A percentile compares a stretch with the other conserved stretches of the same genome.
Evolutionary conservation across 192 early-diverging fungal genomes (phyloP).

Genomic region (Chytriomyces hyalinus): DNA sequence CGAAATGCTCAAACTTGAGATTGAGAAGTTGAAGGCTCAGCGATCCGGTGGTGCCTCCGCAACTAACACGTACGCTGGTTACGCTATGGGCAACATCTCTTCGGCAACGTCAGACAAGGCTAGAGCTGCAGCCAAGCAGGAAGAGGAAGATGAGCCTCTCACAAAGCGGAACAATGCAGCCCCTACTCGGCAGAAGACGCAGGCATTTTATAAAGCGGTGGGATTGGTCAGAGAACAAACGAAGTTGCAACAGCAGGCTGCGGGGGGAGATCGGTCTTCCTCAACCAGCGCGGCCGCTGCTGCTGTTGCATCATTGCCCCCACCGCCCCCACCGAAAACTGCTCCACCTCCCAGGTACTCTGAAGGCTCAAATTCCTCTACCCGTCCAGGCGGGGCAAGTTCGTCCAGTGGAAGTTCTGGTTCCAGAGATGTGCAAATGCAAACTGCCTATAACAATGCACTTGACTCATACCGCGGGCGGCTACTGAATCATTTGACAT

Average conservation of each 20-base stretch:
- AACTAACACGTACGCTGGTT: background rate
- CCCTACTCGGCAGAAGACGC: background rate
- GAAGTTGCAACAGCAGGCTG: background rate
- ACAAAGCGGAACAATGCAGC: background rate
- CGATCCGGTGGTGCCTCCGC: constrained; percentile 1
- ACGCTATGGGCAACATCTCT: constrained; percentile 16
- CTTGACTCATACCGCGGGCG: constrained; percentile 29
- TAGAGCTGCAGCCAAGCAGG: background rate
- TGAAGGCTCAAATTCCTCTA: background rate
- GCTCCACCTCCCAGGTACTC: background rate
- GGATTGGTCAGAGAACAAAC: constrained; percentile 30
- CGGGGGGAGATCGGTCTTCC: background rate
- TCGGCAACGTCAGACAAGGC: background rate
- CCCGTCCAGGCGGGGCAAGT: background rate
- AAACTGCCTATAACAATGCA: constrained; percentile 21
- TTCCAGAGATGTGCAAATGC: constrained; percentile 5
- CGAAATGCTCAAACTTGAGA: constrained; percentile 29
- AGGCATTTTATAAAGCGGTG: constrained; percentile 27
- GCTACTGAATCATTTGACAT: constrained; percentile 19
- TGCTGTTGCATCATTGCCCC: background rate
- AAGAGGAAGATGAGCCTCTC: constrained; percentile 26
- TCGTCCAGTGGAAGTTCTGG: background rate
- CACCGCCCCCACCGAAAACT: background rate
- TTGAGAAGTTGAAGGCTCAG: constrained; percentile 21
- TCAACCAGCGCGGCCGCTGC: background rate